Base-by-base conservation (phyloP, 116 monocot species). In the Posidonia oceanica region DNA sequence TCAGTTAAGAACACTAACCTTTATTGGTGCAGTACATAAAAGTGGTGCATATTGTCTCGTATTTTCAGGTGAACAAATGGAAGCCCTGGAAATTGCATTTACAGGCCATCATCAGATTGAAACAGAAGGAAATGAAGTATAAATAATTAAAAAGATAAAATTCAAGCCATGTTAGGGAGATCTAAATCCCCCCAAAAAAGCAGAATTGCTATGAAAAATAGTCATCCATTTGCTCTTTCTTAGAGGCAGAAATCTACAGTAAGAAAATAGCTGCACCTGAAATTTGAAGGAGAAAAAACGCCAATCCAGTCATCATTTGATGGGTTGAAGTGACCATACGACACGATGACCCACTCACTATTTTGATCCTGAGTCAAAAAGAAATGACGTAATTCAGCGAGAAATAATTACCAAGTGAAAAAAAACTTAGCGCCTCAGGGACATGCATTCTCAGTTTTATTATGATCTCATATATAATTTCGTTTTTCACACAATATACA, bases 11-110 rank as follows among this genome's bases (percentile, higher is more conserved):
- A 65, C 71, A 79, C 78, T 20, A 68, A 98, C 97, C 87, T 98
- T 98, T 67, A 98, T 84, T 51, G 97, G 97, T 41, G 97, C 76
- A 63, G 90, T 92, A 66, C 97, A 98, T 37, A 98, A 69, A 11
- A 75, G 59, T 68, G 97, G 97, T 39, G 81, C 38, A 53, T 61
- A 54, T 21, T 85, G 83, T 73, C 67, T 84, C 22, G 66, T 56
- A 79, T 71, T 87, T 71, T 96, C 89, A 14, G 66, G 69, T 41
- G 59, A 40, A 76, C 96, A 96, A 59, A 79, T 59, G 4, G 96
- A 81, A 52, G 78, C 51, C 29, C 95, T 95, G 86, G 60, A 76
- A 78, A 63, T 56, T 72, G 38, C 51, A 72, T 66, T 53, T 3
- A 66, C 10, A 66, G 14, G 41, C 29, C 5, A 52, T 29, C 4